A percentile compares a stretch with the other conserved stretches of the same genome.
phyloP scores from a whole-genome alignment of 1,284 basidiomycete species.

The Leccinum pachyderme region DNA sequence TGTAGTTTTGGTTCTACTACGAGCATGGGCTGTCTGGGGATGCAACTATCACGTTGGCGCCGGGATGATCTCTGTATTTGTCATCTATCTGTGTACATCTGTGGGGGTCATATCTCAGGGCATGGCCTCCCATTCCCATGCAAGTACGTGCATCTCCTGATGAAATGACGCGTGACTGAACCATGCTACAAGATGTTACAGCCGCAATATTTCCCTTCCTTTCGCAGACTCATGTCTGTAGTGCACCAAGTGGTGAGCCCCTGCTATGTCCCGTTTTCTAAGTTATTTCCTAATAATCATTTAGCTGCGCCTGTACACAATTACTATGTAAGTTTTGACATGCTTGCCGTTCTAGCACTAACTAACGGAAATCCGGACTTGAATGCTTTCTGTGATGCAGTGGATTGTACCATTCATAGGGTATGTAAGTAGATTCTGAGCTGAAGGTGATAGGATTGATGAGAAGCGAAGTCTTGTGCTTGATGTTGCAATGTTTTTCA shows the following conservation, averaged over 20 bases:
- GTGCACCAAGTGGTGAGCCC: neutral
- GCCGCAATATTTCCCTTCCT: no score
- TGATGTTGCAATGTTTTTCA: neutral
- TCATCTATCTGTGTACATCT: neutral
- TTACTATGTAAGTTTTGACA: neutral
- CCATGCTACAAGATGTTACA: no score
- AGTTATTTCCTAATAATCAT: neutral
- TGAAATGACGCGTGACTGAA: neutral
- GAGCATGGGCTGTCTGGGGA: neutral
- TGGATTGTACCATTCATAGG: neutral
- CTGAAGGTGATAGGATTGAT: neutral
- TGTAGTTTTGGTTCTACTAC: neutral
- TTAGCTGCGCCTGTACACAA: no score
- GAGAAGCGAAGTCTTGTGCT: neutral
- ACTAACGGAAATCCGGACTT: neutral
- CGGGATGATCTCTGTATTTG: neutral
- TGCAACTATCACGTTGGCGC: neutral
- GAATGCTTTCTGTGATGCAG: neutral
- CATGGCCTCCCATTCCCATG: neutral
- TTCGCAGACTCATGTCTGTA: no score
- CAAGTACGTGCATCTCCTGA: neutral
- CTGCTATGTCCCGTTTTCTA: neutral
- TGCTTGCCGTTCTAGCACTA: neutral
- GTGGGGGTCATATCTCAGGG: neutral
- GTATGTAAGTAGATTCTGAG: neutral